A percentile compares a stretch with the other conserved stretches of the same genome.
Conservation (phyloP, 306 rosid genomes). For the Cicer yamashitae region DNA sequence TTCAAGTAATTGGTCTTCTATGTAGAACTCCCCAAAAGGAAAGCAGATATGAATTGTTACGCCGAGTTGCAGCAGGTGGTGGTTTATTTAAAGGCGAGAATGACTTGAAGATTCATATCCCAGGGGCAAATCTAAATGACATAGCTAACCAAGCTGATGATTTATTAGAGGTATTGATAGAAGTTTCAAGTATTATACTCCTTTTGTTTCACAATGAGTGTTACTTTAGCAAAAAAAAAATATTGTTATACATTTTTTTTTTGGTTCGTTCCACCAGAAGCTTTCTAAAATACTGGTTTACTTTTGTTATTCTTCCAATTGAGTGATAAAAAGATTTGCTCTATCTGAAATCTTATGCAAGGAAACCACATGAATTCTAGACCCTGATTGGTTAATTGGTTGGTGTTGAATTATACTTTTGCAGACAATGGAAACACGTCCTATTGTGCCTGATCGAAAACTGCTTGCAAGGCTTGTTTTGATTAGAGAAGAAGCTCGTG, state of each 20-base stretch:
- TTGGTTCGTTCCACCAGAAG: neutral
- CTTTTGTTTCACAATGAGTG: too few relatives aligned
- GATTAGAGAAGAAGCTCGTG: slow-evolving; percentile 94
- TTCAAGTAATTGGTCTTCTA: slow-evolving; percentile 92
- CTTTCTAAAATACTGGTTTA: neutral
- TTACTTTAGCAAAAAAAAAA: too few relatives aligned
- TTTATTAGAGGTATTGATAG: slow-evolving; percentile 74
- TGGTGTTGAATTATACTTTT: slow-evolving; percentile 33
- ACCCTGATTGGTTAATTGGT: slow-evolving; percentile 32
- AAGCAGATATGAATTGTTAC: slow-evolving; percentile 84
- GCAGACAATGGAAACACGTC: slow-evolving; percentile 95
- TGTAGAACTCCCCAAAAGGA: slow-evolving; percentile 90
- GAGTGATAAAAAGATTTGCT: slow-evolving; percentile 18
- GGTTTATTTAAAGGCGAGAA: slow-evolving; percentile 73
- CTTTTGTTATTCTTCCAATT: neutral
- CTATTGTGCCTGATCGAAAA: slow-evolving; percentile 84
- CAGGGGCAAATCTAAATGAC: slow-evolving; percentile 87
- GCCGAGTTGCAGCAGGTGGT: slow-evolving; percentile 95
- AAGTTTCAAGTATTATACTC: slow-evolving; percentile 24
- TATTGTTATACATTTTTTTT: neutral
- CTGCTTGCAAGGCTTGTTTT: slow-evolving; percentile 97
- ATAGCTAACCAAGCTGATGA: slow-evolving; percentile 98
- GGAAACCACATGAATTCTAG: slow-evolving; percentile 19
- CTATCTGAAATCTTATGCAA: neutral
- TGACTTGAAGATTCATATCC: slow-evolving; percentile 76